Evolutionary conservation across 2,329 filamentous ascomycete genomes (phyloP).

Genomic region (Helotiales sp.): DNA sequence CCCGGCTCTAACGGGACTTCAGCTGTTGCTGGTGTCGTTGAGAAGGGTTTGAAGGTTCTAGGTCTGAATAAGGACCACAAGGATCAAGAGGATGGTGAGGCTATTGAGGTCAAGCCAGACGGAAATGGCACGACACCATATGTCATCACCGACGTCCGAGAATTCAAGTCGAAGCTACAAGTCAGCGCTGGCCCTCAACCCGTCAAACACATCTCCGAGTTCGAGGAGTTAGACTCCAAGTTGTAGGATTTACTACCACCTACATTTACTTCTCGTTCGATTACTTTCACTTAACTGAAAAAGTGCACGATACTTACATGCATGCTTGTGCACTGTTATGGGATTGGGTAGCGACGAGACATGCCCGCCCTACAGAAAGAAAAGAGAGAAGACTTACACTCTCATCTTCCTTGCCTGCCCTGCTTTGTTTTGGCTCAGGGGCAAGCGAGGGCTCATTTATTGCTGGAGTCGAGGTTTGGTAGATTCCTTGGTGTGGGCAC

Average conservation of each 20-base stretch:
- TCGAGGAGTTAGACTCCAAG: constrained; percentile 85
- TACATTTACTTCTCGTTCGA: neutral
- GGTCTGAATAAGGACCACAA: constrained; percentile 41
- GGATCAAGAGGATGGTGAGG: constrained; percentile 41
- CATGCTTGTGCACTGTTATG: neutral
- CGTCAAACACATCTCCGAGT: constrained; percentile 77
- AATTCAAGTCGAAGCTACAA: constrained; percentile 77
- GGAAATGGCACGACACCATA: constrained; percentile 58
- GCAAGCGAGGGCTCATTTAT: constrained; percentile 7
- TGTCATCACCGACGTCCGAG: constrained; percentile 77
- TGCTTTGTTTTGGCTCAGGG: neutral
- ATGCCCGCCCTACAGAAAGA: neutral
- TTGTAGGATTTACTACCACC: constrained; percentile 48
- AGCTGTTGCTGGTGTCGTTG: constrained; percentile 44
- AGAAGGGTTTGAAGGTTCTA: constrained; percentile 47
- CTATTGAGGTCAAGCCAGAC: constrained; percentile 31
- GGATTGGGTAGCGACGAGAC: neutral
- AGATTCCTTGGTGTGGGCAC: constrained; percentile 7
- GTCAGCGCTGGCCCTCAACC: constrained; percentile 75
- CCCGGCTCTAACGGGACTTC: constrained; percentile 46
- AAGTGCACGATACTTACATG: neutral
- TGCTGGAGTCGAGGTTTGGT: constrained; percentile 13
- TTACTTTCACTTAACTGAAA: neutral
- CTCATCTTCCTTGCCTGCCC: constrained; percentile 1
- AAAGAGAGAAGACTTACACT: neutral